Base-by-base conservation (phyloP, 108 stramenopile species). In the Nitzschia sp. region DNA sequence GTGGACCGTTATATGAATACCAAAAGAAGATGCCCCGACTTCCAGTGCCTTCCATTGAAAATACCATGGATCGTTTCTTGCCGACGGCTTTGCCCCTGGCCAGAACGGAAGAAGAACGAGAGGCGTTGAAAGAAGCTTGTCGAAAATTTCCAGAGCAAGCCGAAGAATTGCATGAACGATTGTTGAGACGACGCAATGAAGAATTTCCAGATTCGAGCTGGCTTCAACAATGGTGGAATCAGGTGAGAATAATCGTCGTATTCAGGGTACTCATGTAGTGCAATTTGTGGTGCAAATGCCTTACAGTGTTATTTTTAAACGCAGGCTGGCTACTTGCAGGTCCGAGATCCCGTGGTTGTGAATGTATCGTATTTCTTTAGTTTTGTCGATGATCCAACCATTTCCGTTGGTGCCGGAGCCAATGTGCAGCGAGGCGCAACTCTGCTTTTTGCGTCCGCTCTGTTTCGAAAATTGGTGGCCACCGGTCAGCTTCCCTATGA, bases 171-270 rank as follows among this genome's bases (percentile, higher is more conserved):
- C 87, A 88, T 32, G 49, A 76, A 30, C 81, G 80, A 25, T 68
- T 88, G 19, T 23, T 76, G 45, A 42, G 64, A 26, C 46, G 82
- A 6, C 64, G 59, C 32, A 60, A 67, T 11, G 60, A 30, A 47
- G 81, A 78, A 49, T 61, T 64, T 24, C 3, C 71, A 9, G 64
- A 81, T 30, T 74, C 84, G 11, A 78, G 75, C 21, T 89, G 88
- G 88, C 74, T 89, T 21, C 84, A 84, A 38, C 24, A 59, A 25
- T 87, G 85, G 85, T 89, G 88, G 88, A 87, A 87, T 59, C 67
- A 64, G 29, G 54, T 72, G 28, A 54, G 54, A 4, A 21, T 72
- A n/a, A 33, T 36, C n/a, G n/a, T n/a, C n/a, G n/a, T n/a, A n/a
- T n/a, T n/a, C n/a, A 0, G 42, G 35, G 17, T 38, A 3, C 25